Evolutionary conservation across 768 basidiomycete genomes (phyloP).

Genomic region (Podaxis rugospora): DNA sequence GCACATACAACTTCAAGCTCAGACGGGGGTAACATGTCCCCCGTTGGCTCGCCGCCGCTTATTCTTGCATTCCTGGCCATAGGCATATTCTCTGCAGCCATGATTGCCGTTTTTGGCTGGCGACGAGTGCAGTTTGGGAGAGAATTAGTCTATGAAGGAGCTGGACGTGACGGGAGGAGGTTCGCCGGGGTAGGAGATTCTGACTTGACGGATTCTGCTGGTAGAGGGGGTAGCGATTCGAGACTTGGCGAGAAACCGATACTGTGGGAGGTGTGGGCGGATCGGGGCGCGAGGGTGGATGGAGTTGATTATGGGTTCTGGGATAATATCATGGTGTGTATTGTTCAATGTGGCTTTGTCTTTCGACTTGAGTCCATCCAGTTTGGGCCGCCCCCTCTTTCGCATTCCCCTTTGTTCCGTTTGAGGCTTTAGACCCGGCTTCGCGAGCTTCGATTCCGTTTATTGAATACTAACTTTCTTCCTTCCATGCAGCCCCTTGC

Average conservation of each 20-base stretch:
- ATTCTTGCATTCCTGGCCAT: conserved; percentile 59
- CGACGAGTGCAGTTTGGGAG: conserved; percentile 26
- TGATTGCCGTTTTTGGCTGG: conserved; percentile 47
- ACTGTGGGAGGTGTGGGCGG: conserved; percentile 42
- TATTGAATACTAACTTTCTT: not conserved
- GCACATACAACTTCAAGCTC: not conserved
- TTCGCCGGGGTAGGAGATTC: not conserved
- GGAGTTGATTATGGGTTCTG: conserved; percentile 23
- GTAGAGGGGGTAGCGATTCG: not conserved
- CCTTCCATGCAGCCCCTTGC: not conserved
- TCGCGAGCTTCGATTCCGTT: not conserved
- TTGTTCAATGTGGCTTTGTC: not conserved
- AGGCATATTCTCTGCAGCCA: conserved; percentile 45
- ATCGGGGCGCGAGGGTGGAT: conserved; percentile 9
- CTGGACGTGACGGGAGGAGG: not conserved
- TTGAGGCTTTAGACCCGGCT: not conserved
- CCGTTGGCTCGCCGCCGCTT: conserved; percentile 44
- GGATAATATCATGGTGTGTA: conserved; percentile 39
- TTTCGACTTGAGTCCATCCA: not conserved
- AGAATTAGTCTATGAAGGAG: not conserved
- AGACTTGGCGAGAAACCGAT: conserved; percentile 29
- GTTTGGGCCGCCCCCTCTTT: not conserved
- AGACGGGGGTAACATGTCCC: conserved; percentile 11
- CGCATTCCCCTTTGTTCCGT: not conserved
- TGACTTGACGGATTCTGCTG: not conserved